These are phyloP conservation scores for Diddensiella transvaalensis DNA, from an alignment of 805 yeast genomes.

Conservation along the genomic window DNA sequence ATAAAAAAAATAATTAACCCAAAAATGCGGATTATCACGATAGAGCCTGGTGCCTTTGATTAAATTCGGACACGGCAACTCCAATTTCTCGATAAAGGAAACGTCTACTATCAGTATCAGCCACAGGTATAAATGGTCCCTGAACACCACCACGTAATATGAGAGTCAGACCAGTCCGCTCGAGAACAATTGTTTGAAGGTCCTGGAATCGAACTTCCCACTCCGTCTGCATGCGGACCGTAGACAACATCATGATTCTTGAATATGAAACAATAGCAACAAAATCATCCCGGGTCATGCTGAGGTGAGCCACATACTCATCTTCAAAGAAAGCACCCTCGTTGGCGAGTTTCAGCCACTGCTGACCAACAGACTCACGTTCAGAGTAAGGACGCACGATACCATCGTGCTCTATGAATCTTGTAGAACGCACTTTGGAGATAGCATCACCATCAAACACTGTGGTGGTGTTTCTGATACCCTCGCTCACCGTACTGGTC, in stretches of 20 bases:
- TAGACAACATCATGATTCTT: constrained; percentile 63
- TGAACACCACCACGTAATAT: constrained; percentile 51
- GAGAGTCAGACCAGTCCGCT: constrained; percentile 72
- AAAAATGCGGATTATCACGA: constrained; percentile 4
- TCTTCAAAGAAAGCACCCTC: constrained; percentile 77
- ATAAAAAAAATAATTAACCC: neutral
- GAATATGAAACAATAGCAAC: constrained; percentile 72
- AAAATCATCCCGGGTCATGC: constrained; percentile 74
- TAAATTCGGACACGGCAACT: constrained; percentile 76
- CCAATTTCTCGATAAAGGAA: constrained; percentile 70
- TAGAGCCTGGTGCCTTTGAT: constrained; percentile 35
- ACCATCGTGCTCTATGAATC: constrained; percentile 67
- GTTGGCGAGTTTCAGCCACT: constrained; percentile 77
- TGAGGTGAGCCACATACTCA: constrained; percentile 77
- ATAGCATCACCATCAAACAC: constrained; percentile 77
- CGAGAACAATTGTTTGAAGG: constrained; percentile 69
- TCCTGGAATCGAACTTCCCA: constrained; percentile 71
- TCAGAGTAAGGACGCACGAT: constrained; percentile 71
- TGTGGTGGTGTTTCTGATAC: constrained; percentile 88
- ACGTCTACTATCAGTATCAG: constrained; percentile 58
- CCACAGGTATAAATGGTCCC: constrained; percentile 79
- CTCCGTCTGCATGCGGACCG: constrained; percentile 54
- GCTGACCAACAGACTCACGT: constrained; percentile 91
- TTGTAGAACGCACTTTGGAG: constrained; percentile 76
- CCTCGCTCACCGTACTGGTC: constrained; percentile 90